A percentile compares a stretch with the other conserved stretches of the same genome.
phyloP scores from a whole-genome alignment of 306 rosid genomes.

The Vachellia collinsii region DNA sequence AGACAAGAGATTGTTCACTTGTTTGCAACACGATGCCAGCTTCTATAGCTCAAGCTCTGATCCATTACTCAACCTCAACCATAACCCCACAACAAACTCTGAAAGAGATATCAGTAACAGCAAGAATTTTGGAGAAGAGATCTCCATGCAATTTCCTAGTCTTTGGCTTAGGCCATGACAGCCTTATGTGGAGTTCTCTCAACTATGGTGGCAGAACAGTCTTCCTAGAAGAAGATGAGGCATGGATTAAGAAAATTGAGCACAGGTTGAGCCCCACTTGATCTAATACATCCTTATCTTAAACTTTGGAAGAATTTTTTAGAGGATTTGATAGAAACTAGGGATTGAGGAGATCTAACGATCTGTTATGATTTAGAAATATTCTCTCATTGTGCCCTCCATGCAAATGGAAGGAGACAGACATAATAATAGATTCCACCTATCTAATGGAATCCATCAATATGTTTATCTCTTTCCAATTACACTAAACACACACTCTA shows the following conservation, averaged over 20 bases:
- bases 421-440: background rate
- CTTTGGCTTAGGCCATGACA: slow-evolving; percentile 83
- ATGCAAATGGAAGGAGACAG: background rate
- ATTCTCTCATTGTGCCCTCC: too few relatives aligned
- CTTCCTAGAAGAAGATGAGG: slow-evolving; percentile 75
- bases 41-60: slow-evolving; percentile 53
- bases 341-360: background rate
- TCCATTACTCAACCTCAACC: slow-evolving; percentile 75
- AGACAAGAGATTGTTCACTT: slow-evolving; percentile 28
- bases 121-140: slow-evolving; percentile 47
- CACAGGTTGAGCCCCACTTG: slow-evolving; percentile 11
- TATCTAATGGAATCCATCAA: background rate
- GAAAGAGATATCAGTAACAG: slow-evolving; percentile 66
- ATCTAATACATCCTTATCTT: background rate
- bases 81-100: slow-evolving; percentile 78
- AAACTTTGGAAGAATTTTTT: background rate
- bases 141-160: slow-evolving; percentile 84
- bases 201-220: slow-evolving; percentile 70
- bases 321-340: too few relatives aligned
- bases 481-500: background rate
- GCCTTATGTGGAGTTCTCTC: slow-evolving; percentile 79
- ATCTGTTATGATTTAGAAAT: too few relatives aligned
- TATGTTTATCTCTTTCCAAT: background rate
- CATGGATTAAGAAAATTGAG: slow-evolving; percentile 66
- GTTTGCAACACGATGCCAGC: slow-evolving; percentile 56